Evolutionary conservation across 2,329 filamentous ascomycete species (phyloP).

Genomic region (Xylaria sp.): DNA sequence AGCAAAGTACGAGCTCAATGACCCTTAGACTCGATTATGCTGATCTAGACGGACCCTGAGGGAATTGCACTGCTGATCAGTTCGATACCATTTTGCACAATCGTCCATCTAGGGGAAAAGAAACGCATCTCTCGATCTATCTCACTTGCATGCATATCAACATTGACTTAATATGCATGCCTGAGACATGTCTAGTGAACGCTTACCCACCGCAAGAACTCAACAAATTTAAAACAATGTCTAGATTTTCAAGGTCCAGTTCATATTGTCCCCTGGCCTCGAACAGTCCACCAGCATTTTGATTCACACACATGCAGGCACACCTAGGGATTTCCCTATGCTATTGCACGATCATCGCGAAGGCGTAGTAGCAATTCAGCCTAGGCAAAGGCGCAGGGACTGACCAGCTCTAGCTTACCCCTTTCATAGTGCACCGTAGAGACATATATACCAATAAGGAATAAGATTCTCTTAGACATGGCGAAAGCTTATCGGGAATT

Average conservation of each 20-base stretch:
- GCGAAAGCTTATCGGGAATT: background rate
- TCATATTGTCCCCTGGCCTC: background rate
- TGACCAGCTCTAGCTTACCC: background rate
- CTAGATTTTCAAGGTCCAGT: conserved; percentile 10
- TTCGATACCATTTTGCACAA: conserved; percentile 7
- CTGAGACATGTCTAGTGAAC: conserved; percentile 26
- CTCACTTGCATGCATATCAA: background rate
- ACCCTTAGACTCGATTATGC: background rate
- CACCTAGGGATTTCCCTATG: background rate
- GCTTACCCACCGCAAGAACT: conserved; percentile 4
- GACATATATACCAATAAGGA: background rate
- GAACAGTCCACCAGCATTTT: background rate
- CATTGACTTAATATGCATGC: background rate
- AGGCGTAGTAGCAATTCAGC: conserved; percentile 14
- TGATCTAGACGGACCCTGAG: background rate
- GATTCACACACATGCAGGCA: background rate
- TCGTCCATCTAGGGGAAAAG: background rate
- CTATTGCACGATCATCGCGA: background rate
- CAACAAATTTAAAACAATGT: conserved; percentile 24
- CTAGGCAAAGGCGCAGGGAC: conserved; percentile 19
- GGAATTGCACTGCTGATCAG: background rate
- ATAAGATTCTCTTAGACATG: background rate
- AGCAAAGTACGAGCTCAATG: background rate
- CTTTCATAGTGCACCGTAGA: conserved; percentile 10
- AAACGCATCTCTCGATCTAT: background rate